Evolutionary conservation across 495 filamentous ascomycete species (phyloP), one percentile per base, ranked within the genome.

Genomic region (Hypoxylon perforatum): DNA sequence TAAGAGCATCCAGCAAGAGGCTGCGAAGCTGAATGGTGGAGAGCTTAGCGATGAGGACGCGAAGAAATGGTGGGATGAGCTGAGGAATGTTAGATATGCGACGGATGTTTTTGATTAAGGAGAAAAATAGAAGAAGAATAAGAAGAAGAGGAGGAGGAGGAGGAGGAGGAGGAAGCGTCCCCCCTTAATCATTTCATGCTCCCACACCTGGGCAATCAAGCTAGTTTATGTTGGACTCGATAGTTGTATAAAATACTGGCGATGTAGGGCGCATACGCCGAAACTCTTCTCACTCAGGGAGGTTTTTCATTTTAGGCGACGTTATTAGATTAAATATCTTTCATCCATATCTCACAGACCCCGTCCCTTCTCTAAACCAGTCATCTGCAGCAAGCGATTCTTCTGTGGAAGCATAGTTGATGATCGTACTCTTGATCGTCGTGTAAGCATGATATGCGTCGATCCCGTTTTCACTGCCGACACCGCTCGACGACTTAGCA

Each of bases 371-470:
- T 54, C 76, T 75, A 63, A 86, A 86, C 84, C 84, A 86, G 65
- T 83, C 71, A 65, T 84, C 71, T 41, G 67, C 55, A 66, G 70
- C 47, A 71, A 76, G 65, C 2, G 75, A 62, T 57, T 79, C 77
- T 47, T 78, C 73, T 6, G 72, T 63, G 0, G 77, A 77, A 10
- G 77, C 86, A 51, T 87, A 86, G 64, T 87, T 87, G 36, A 87
- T 80, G 41, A 87, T 83, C 0, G 81, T 87, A 55, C 85, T 87
- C 72, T 87, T 87, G 11, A 78, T 80, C 49, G 75, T 83, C 10
- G 84, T 87, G 65, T 87, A 87, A 19, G 82, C 82, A 41, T 84
- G 73, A 66, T 85, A 87, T 0, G 84, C 84, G 59, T 85, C 85
- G 11, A 82, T 67, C 0, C 85, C 85, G 65, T 87, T 87, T 75